Base-by-base conservation (phyloP, 257 asterid species). In the Salvia splendens region DNA sequence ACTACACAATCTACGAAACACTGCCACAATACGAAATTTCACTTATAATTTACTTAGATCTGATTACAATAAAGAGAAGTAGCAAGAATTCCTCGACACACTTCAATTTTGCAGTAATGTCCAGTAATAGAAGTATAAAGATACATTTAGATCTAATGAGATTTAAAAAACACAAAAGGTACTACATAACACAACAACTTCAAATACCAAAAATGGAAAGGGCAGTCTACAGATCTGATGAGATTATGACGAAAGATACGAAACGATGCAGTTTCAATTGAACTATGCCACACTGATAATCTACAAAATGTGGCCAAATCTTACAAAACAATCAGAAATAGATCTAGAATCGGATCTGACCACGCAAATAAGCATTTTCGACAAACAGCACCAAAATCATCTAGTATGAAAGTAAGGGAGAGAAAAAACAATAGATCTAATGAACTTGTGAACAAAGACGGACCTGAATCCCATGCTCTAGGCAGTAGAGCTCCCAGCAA, bases 401-500 rank as follows among this genome's bases (percentile, higher is more conserved):
- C 16, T 20, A 3, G 4, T 0, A 24, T 9, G 15, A 53, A 2
- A n/a, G 5, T 5, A n/a, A 57, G 46, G 1, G 12, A 35, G 2
- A 24, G 30, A 16, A 10, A 46, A 47, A 60, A 0, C 55, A n/a
- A 7, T 3, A 33, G 75, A 79, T 75, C 80, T 28, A 15, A 57
- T 5, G 63, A 9, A 62, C 80, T 28, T 12, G 56, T 5, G 63
- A 9, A 62, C 24, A 17, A 41, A 61, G 15, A 55, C 65, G 14
- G 30, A 88, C 97, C 95, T 88, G 81, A 45, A 91, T 82, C 53
- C 97, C 97, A 28, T 91, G 97, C 45, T 91, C 97, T 8, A 91
- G 96, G 84, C 97, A 91, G 87, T 91, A 91, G 4, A 91, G 95
- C 75, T 91, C 97, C 97, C 97, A 91, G 43, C 97, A 88, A 15